Percentiles rank a stretch among this genome's conserved stretches.
phyloP scores from a whole-genome alignment of 192 early-diverging fungal genomes.

The Phlyctochytrium arcticum region DNA sequence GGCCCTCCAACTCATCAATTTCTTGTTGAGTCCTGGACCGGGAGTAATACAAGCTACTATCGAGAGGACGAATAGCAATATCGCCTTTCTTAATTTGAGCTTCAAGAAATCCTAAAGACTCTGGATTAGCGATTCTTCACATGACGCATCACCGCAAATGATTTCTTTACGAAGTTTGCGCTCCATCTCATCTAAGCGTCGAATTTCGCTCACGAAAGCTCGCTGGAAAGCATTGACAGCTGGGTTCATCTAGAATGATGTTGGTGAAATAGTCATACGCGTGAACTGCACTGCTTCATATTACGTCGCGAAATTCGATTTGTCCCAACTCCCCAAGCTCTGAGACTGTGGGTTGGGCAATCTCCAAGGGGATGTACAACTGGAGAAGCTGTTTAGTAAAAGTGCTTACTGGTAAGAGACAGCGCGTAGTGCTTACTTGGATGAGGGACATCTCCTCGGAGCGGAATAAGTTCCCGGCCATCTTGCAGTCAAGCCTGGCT shows the following conservation, averaged over 20 bases:
- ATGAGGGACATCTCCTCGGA: constrained; percentile 95
- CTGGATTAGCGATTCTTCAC: constrained; percentile 2
- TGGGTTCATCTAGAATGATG: constrained; percentile 69
- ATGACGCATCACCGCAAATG: neutral
- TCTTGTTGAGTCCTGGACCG: constrained; percentile 79
- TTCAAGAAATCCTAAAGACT: constrained; percentile 69
- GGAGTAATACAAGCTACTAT: constrained; percentile 45
- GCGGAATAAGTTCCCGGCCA: constrained; percentile 64
- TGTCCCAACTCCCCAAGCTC: constrained; percentile 94
- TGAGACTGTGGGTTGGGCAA: constrained; percentile 84
- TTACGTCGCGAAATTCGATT: constrained; percentile 92
- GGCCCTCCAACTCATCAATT: constrained; percentile 88
- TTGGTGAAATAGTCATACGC: neutral
- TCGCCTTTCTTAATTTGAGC: constrained; percentile 74
- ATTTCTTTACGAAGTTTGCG: constrained; percentile 78
- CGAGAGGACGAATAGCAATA: constrained; percentile 53
- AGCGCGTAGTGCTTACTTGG: constrained; percentile 45
- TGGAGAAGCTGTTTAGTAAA: constrained; percentile 82
- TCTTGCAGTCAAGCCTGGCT: too few relatives aligned
- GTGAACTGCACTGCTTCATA: constrained; percentile 5
- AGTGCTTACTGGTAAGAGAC: too few relatives aligned
- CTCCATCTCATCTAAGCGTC: constrained; percentile 96
- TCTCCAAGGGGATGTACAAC: constrained; percentile 94
- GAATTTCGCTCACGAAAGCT: constrained; percentile 91
- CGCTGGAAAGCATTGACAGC: constrained; percentile 96